A percentile compares a stretch with the other conserved stretches of the same genome.
phyloP scores from a whole-genome alignment of 148 eudicot genomes.

The Cornus controversa region DNA sequence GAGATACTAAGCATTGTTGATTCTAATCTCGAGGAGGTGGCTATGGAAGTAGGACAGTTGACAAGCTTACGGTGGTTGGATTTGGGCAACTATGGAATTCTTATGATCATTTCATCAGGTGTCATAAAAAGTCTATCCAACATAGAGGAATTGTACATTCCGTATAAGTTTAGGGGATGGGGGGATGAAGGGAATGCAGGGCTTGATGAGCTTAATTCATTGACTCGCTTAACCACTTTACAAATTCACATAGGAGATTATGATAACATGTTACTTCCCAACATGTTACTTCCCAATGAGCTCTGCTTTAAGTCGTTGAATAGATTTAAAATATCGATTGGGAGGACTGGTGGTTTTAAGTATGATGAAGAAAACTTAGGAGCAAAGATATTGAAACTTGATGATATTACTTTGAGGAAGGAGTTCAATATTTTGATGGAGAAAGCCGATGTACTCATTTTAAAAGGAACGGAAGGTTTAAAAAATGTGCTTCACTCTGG shows the following conservation, averaged over 20 bases:
- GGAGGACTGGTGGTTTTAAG: not conserved
- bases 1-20: not conserved
- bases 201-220: not conserved
- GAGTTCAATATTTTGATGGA: not conserved
- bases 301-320: not conserved
- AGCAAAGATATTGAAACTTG: not conserved
- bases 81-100: not conserved
- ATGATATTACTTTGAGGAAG: not conserved
- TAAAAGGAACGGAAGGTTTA: not conserved
- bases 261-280: not conserved
- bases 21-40: not conserved
- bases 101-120: not conserved
- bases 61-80: constrained; percentile 8
- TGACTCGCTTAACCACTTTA: not conserved
- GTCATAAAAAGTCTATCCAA: not conserved
- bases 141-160: constrained; percentile 8
- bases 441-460: not conserved
- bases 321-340: not conserved
- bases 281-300: too few species aligned
- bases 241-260: not conserved
- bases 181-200: not conserved
- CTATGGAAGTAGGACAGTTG: not conserved
- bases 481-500: not conserved
- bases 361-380: not conserved
- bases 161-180: not conserved